phyloP scores from a whole-genome alignment of 371 early-diverging fungal species.

The Rhizopus arrhizus region DNA sequence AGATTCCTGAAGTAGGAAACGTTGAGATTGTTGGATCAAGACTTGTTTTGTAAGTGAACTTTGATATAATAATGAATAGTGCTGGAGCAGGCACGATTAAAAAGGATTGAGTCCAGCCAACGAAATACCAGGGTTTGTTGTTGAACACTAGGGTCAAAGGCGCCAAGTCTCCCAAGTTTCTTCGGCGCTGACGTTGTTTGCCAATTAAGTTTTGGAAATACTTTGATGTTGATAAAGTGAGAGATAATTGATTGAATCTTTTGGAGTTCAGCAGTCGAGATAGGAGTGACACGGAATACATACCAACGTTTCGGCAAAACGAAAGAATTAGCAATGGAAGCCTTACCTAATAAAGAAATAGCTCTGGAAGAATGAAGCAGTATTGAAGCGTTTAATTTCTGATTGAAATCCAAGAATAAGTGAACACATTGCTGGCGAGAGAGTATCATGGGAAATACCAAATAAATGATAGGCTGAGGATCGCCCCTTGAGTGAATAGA shows the following conservation, averaged over 20 bases:
- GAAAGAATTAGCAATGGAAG: conserved; percentile 6
- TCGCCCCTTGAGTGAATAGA: neutral
- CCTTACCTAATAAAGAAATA: conserved; percentile 6
- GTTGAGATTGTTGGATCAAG: neutral
- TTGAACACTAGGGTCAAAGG: conserved; percentile 10
- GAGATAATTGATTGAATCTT: neutral
- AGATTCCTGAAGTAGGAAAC: neutral
- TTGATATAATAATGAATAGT: neutral
- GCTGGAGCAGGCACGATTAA: neutral
- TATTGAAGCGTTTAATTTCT: neutral
- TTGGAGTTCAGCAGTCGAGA: neutral
- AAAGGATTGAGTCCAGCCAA: conserved; percentile 4
- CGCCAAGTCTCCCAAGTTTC: conserved; percentile 4
- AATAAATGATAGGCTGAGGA: conserved; percentile 1
- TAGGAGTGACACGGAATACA: conserved; percentile 14
- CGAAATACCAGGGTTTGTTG: conserved; percentile 1
- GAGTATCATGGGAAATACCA: conserved; percentile 4
- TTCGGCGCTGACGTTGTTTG: neutral
- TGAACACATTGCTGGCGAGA: neutral
- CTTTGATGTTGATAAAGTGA: conserved; percentile 8
- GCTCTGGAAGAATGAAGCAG: neutral
- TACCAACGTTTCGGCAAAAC: conserved; percentile 26
- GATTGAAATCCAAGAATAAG: neutral
- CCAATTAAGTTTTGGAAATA: conserved; percentile 10
- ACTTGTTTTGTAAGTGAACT: neutral